Base-by-base conservation (phyloP, 2,329 filamentous ascomycete species). In the Calonectria pteridis region DNA sequence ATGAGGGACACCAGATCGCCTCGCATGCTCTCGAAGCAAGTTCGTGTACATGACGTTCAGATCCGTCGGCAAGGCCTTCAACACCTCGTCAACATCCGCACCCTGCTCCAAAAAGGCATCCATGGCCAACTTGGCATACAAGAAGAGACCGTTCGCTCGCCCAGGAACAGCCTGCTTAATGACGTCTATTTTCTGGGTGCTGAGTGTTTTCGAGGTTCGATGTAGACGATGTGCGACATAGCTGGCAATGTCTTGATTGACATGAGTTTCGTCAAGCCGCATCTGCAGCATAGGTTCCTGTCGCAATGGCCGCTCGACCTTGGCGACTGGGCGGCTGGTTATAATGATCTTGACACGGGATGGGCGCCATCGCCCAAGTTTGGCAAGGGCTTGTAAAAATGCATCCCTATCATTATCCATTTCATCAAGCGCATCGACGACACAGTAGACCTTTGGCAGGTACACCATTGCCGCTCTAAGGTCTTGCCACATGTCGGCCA, bases 381-480 rank as follows among this genome's bases (percentile, higher is more conserved):
- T 67, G 2, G 77, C 80, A 0, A 89, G 77, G 3, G 76, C 64
- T 5, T 81, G 62, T 3, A 87, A 70, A 31, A 88, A 86, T 0
- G 16, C 0, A 0, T 73, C 46, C 20, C 85, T 77, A 0, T 79
- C 83, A 18, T 77, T 49, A 53, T 87, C 84, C 83, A 89, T 88
- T 76, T 89, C 87, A 72, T 89, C 88, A 1, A 89, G 79, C 0
- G 86, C 86, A 73, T 88, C 87, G 0, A 82, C 81, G 2, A 89
- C 79, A 43, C 84, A 85, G 66, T 84, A 88, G 0, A 82, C 84
- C 11, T 69, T 78, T 5, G 72, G 77, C 28, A 81, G 73, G 7
- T 65, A 50, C 2, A 59, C 65, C 9, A 86, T 72, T 3, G 79
- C 72, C 71, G 73, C 43, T 67, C 62, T 33, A 66, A 70, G n/a